Evolutionary conservation across 2,329 filamentous ascomycete species (phyloP).

Genomic region (Lithohypha guttulata): DNA sequence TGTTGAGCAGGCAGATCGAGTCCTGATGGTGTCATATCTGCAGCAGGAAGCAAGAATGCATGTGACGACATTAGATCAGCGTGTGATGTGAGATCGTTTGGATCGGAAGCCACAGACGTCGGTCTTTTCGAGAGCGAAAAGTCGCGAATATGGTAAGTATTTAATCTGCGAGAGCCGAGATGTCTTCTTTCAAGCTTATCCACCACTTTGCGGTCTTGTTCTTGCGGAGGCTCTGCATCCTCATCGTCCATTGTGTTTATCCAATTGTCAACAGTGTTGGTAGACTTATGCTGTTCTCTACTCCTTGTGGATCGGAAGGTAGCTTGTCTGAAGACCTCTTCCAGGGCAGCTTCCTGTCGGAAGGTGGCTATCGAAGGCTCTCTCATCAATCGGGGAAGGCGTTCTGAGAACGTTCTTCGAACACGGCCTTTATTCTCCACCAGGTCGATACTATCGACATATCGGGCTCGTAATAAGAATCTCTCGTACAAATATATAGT

Average conservation of each 20-base stretch:
- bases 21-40: slow-evolving; percentile 37
- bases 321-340: slow-evolving; percentile 75
- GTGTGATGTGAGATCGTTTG: slow-evolving; percentile 36
- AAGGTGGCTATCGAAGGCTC: slow-evolving; percentile 83
- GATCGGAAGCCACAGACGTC: slow-evolving; percentile 48
- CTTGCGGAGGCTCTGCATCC: slow-evolving; percentile 46
- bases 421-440: slow-evolving; percentile 57
- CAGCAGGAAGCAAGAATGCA: slow-evolving; percentile 28
- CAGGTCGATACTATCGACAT: slow-evolving; percentile 75
- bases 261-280: slow-evolving; percentile 78
- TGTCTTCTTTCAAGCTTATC: slow-evolving; percentile 47
- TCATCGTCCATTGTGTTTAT: slow-evolving; percentile 60
- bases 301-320: slow-evolving; percentile 50
- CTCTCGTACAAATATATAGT: slow-evolving; percentile 81
- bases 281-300: slow-evolving; percentile 60
- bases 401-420: slow-evolving; percentile 43
- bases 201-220: slow-evolving; percentile 49
- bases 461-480: slow-evolving; percentile 59
- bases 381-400: slow-evolving; percentile 54
- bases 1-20: slow-evolving; percentile 37
- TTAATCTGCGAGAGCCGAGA: slow-evolving; percentile 28
- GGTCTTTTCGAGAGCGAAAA: slow-evolving; percentile 37
- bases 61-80: slow-evolving; percentile 25
- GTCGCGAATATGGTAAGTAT: slow-evolving; percentile 34
- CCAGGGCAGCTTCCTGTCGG: slow-evolving; percentile 78